Percentiles rank a stretch among this genome's conserved stretches.
phyloP scores from a whole-genome alignment of 1,284 basidiomycete species.

The Sporisorium iseilematis-ciliati region DNA sequence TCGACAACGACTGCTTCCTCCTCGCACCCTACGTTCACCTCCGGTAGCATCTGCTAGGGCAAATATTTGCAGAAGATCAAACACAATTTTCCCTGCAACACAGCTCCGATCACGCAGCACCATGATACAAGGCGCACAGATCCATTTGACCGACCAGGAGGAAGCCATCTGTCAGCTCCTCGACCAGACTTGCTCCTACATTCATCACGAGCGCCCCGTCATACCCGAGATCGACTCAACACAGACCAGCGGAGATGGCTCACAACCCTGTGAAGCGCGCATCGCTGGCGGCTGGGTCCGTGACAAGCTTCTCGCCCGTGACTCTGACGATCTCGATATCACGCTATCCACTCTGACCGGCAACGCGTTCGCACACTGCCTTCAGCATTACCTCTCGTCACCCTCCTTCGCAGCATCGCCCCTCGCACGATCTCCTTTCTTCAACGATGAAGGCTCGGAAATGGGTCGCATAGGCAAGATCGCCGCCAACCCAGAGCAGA shows the following conservation, averaged over 20 bases:
- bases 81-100: neutral
- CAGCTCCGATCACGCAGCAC: slow-evolving; percentile 14
- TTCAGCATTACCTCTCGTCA: slow-evolving; percentile 78
- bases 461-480: slow-evolving; percentile 77
- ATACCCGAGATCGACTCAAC: slow-evolving; percentile 42
- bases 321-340: slow-evolving; percentile 94
- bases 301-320: slow-evolving; percentile 88
- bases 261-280: slow-evolving; percentile 50
- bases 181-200: slow-evolving; percentile 61
- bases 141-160: slow-evolving; percentile 49
- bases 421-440: slow-evolving; percentile 72
- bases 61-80: neutral
- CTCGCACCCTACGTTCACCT: neutral
- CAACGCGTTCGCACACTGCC: slow-evolving; percentile 84
- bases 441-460: slow-evolving; percentile 33
- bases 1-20: slow-evolving; percentile 15
- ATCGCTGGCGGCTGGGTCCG: slow-evolving; percentile 93
- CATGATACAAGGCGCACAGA: slow-evolving; percentile 35
- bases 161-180: slow-evolving; percentile 60
- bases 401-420: slow-evolving; percentile 60
- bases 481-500: slow-evolving; percentile 94
- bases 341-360: slow-evolving; percentile 89
- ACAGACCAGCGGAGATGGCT: slow-evolving; percentile 35
- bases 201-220: slow-evolving; percentile 44
- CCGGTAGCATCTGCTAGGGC: neutral